Evolutionary conservation across 2,329 filamentous ascomycete genomes (phyloP), one percentile per base, ranked within the genome.

Genomic region (Colletotrichum godetiae): DNA sequence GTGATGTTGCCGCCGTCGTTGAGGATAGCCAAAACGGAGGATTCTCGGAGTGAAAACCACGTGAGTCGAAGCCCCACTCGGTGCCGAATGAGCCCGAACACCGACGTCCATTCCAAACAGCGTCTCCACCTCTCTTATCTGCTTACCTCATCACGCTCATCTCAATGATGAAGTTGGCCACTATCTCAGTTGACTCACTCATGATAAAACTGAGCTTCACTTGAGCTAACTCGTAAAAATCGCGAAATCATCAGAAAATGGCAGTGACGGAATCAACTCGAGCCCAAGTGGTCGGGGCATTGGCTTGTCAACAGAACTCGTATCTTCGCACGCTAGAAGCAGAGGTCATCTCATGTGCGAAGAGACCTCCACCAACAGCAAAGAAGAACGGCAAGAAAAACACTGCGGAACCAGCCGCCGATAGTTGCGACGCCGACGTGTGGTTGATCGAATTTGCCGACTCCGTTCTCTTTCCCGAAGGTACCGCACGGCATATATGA

Each of bases 391-490:
- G 69, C 42, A 56, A 79, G 37, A 75, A 76, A 1, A 76, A 79
- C 52, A 35, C 73, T n/a, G 68, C 57, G 5, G 46, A 74, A 1
- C 33, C 68, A 1, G 56, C 56, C 6, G 22, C 46, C 1, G 66
- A 61, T 13, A 46, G 6, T 24, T 33, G 4, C 22, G 37, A 63
- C 3, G 46, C 63, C 2, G 78, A 80, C 19, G 68, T 69, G 49
- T 81, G 80, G 80, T 56, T 80, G 2, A 76, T 81, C 7, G 80
- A 81, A 27, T 81, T 78, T 56, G 72, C 75, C 1, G 79, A 81
- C 12, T 81, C 80, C 4, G 77, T 81, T 0, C 52, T 81, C 0
- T 81, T 81, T 1, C 80, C 80, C 0, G 80, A 81, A 75, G 80
- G 80, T 77, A 35, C 4, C 33, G 19, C 19, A 22, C 3, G 8